Evolutionary conservation across 2,329 filamentous ascomycete genomes (phyloP).

Genomic region (Cucurbitaria berberidis): DNA sequence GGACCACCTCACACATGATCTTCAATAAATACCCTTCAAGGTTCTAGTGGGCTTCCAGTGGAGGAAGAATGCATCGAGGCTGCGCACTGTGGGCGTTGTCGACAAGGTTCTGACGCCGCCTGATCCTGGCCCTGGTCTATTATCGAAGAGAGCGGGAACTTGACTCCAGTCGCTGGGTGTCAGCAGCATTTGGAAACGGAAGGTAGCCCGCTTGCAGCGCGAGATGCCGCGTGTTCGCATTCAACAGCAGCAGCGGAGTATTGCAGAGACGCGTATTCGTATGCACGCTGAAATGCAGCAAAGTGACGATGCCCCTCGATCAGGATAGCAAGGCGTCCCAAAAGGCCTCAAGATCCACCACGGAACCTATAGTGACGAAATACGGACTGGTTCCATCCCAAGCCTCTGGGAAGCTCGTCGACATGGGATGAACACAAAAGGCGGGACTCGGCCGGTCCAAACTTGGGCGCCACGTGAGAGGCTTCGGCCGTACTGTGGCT

Average conservation of each 20-base stretch:
- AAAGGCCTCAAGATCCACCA: constrained; percentile 19
- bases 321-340: constrained; percentile 11
- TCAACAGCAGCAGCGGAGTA: constrained; percentile 12
- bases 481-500: constrained; percentile 30
- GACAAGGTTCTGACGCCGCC: constrained; percentile 16
- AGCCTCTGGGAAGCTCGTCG: constrained; percentile 23
- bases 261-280: constrained; percentile 9
- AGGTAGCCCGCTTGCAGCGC: constrained; percentile 29
- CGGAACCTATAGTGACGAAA: constrained; percentile 4
- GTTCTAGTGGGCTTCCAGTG: constrained; percentile 33
- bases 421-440: constrained; percentile 17
- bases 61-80: constrained; percentile 12
- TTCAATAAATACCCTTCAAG: constrained; percentile 21
- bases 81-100: background rate
- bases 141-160: constrained; percentile 20
- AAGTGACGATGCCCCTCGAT: constrained; percentile 14
- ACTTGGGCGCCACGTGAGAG: constrained; percentile 40
- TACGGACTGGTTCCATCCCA: constrained; percentile 15
- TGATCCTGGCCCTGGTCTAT: constrained; percentile 20
- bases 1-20: constrained; percentile 25
- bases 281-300: constrained; percentile 12
- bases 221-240: constrained; percentile 16
- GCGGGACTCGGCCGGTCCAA: constrained; percentile 11
- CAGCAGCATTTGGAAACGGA: constrained; percentile 31
- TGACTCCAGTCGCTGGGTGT: constrained; percentile 26